Evolutionary conservation across 2,329 filamentous ascomycete genomes (phyloP).

Genomic region (Aspergillus vadensis): DNA sequence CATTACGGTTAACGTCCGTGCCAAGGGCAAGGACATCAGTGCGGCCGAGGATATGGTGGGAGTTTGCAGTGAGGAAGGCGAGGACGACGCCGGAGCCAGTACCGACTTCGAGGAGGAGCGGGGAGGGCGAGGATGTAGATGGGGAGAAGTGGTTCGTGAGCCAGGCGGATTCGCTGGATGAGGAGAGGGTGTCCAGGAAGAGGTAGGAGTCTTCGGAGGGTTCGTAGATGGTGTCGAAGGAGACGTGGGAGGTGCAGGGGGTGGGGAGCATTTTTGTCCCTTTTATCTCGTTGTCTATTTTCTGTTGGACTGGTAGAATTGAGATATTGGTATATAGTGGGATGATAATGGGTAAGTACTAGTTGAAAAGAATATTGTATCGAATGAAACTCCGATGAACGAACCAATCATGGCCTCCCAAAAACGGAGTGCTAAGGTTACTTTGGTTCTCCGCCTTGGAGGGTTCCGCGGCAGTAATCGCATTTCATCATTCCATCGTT

Average conservation of each 20-base stretch:
- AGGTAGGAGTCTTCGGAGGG: constrained; percentile 96
- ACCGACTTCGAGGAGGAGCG: constrained; percentile 81
- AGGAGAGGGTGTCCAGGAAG: constrained; percentile 86
- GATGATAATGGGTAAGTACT: too few relatives aligned
- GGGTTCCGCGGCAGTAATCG: constrained; percentile 3
- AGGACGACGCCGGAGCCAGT: constrained; percentile 93
- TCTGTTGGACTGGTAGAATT: neutral
- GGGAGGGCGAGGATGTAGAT: constrained; percentile 29
- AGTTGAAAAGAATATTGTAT: neutral
- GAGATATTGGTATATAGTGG: too few relatives aligned
- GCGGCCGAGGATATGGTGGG: constrained; percentile 71
- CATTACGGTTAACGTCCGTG: constrained; percentile 82
- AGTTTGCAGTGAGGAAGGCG: constrained; percentile 79
- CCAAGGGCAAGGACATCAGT: constrained; percentile 70
- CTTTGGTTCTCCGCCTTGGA: constrained; percentile 11
- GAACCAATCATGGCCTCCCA: neutral
- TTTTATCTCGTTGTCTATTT: neutral
- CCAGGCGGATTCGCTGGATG: constrained; percentile 66
- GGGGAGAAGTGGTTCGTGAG: constrained; percentile 64
- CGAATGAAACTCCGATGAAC: neutral
- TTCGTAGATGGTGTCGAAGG: constrained; percentile 87
- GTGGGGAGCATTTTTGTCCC: constrained; percentile 73
- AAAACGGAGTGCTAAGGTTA: neutral
- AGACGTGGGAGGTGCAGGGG: constrained; percentile 87
- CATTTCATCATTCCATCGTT: neutral